Evolutionary conservation across 805 yeast species (phyloP).

Genomic region (Lipomyces sp.): DNA sequence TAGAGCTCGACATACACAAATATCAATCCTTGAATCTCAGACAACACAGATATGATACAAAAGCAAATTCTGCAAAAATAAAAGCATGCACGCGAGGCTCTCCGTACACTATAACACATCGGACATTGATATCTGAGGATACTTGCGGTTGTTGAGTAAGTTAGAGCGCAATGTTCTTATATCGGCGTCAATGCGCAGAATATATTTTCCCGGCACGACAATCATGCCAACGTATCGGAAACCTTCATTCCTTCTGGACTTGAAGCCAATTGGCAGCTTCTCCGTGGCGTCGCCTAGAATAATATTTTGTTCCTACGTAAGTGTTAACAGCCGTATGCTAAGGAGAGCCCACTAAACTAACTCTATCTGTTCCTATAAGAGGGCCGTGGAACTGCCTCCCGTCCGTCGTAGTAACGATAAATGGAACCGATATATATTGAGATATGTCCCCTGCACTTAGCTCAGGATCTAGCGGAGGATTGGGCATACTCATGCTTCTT

Average conservation of each 20-base stretch:
- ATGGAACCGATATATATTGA: conserved; percentile 21
- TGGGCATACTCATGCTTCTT: not conserved
- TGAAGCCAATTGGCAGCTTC: conserved; percentile 21
- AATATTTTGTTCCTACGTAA: conserved; percentile 32
- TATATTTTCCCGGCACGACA: conserved; percentile 36
- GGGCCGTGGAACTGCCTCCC: conserved; percentile 36
- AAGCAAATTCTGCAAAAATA: too few relatives aligned
- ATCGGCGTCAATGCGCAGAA: conserved; percentile 30
- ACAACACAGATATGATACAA: too few relatives aligned
- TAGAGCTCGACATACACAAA: not conserved
- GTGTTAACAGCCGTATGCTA: not conserved
- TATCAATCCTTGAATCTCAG: not conserved
- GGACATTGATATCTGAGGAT: not conserved
- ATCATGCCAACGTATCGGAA: conserved; percentile 36
- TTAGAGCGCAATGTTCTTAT: not conserved
- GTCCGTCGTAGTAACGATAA: conserved; percentile 32
- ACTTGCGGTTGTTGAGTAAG: not conserved
- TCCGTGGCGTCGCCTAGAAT: conserved; percentile 36
- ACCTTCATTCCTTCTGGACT: conserved; percentile 18
- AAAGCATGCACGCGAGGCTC: too few relatives aligned
- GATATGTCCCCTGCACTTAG: conserved; percentile 42
- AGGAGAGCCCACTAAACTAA: conserved; percentile 9
- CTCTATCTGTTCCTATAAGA: conserved; percentile 36
- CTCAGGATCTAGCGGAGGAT: not conserved
- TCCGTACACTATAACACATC: not conserved